Evolutionary conservation across 805 yeast genomes (phyloP).

Genomic region (Candida vaughaniae): DNA sequence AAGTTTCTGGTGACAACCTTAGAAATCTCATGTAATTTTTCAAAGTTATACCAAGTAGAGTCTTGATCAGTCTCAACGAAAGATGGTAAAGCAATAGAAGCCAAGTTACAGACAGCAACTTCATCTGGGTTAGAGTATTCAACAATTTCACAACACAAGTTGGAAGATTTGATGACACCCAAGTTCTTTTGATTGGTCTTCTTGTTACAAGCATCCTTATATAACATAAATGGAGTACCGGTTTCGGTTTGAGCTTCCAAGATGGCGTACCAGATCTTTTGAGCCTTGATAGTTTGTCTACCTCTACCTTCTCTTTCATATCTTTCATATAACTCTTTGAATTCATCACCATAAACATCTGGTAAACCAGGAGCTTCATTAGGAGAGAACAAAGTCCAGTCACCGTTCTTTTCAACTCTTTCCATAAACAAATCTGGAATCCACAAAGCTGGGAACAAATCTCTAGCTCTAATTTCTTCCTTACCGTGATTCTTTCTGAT

Average conservation of each 20-base stretch:
- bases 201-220: conserved; percentile 60
- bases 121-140: conserved; percentile 59
- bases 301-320: conserved; percentile 55
- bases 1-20: conserved; percentile 56
- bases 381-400: conserved; percentile 61
- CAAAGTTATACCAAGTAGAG: conserved; percentile 51
- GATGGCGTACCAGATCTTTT: conserved; percentile 59
- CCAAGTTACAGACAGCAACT: conserved; percentile 62
- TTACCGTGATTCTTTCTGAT: conserved; percentile 64
- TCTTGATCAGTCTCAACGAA: conserved; percentile 47
- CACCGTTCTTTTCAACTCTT: conserved; percentile 54
- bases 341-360: conserved; percentile 57
- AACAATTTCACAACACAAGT: conserved; percentile 63
- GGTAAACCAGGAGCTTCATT: conserved; percentile 57
- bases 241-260: conserved; percentile 65
- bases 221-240: conserved; percentile 64
- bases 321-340: conserved; percentile 48
- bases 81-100: conserved; percentile 58
- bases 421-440: conserved; percentile 63
- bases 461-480: conserved; percentile 63
- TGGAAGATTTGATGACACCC: conserved; percentile 59
- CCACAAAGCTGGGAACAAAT: conserved; percentile 63
- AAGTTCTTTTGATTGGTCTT: conserved; percentile 61
- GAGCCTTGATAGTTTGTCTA: conserved; percentile 52
- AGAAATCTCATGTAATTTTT: conserved; percentile 52